Percentiles rank a stretch among this genome's conserved stretches.
phyloP scores from a whole-genome alignment of 768 basidiomycete genomes.

The Termitomyces sp. region DNA sequence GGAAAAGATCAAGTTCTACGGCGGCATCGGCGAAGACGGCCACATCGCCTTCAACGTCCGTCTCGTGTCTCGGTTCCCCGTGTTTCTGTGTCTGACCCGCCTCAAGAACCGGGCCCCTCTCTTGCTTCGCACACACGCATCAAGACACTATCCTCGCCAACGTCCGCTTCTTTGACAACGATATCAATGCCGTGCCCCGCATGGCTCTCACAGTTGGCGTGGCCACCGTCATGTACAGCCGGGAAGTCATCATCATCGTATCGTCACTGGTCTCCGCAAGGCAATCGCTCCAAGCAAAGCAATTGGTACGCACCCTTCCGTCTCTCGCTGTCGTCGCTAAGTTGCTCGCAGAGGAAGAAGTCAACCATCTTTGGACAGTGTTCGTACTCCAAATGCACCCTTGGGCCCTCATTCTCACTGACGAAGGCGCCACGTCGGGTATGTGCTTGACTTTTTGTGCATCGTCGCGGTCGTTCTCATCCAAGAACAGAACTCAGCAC shows the following conservation, averaged over 20 bases:
- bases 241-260: constrained; percentile 83
- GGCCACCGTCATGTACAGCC: constrained; percentile 75
- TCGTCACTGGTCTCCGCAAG: constrained; percentile 83
- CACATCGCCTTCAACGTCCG: constrained; percentile 86
- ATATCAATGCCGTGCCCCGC: constrained; percentile 69
- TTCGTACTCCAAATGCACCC: constrained; percentile 83
- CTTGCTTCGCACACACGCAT: constrained; percentile 82
- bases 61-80: not conserved
- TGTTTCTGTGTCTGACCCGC: not conserved
- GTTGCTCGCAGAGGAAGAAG: constrained; percentile 62
- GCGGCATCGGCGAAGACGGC: constrained; percentile 90
- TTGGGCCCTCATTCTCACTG: constrained; percentile 85
- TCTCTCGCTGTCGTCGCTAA: not conserved
- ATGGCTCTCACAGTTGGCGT: constrained; percentile 93
- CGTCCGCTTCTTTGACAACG: constrained; percentile 85
- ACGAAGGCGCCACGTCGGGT: constrained; percentile 83
- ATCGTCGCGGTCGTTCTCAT: not conserved
- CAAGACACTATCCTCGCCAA: constrained; percentile 94
- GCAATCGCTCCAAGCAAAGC: constrained; percentile 81
- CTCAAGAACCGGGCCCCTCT: constrained; percentile 73
- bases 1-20: constrained; percentile 62
- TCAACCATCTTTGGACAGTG: constrained; percentile 89
- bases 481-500: constrained; percentile 51
- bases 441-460: too few relatives aligned
- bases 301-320: constrained; percentile 45